Conservation (phyloP, 495 filamentous ascomycete genomes). For the Rostrohypoxylon terebratum region DNA sequence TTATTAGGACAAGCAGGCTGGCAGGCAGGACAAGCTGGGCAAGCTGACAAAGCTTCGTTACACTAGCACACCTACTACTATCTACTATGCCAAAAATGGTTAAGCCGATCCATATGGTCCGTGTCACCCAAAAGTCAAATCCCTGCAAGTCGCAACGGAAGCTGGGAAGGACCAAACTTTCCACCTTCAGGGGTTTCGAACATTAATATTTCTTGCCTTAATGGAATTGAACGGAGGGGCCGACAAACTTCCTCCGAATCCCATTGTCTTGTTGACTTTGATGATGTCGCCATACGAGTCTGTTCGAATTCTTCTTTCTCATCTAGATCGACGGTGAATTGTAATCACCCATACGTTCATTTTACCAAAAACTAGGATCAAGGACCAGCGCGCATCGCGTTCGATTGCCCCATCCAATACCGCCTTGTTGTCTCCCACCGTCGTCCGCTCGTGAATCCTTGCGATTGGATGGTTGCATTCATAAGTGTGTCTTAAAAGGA, state of each 20-base stretch:
- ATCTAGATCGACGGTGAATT: slow-evolving; percentile 15
- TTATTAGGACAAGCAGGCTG: too few species aligned
- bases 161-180: slow-evolving; percentile 35
- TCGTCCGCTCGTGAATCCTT: slow-evolving; percentile 36
- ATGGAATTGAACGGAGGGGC: slow-evolving; percentile 68
- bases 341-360: slow-evolving; percentile 12
- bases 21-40: not conserved
- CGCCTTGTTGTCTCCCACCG: slow-evolving; percentile 33
- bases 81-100: not conserved
- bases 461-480: slow-evolving; percentile 49
- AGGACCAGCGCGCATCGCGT: slow-evolving; percentile 45
- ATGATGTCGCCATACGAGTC: slow-evolving; percentile 44
- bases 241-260: slow-evolving; percentile 86
- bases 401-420: slow-evolving; percentile 48
- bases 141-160: slow-evolving; percentile 33
- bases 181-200: slow-evolving; percentile 27
- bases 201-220: not conserved
- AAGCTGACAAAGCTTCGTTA: slow-evolving; percentile 31
- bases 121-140: not conserved
- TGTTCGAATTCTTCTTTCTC: not conserved
- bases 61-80: not conserved
- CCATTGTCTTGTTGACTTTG: slow-evolving; percentile 49
- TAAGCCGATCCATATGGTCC: slow-evolving; percentile 4
- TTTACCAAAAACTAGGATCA: slow-evolving; percentile 31
- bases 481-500: slow-evolving; percentile 23